Evolutionary conservation across 2,329 filamentous ascomycete genomes (phyloP), one percentile per base, ranked within the genome.

Genomic region (Phialemoniopsis sp.): DNA sequence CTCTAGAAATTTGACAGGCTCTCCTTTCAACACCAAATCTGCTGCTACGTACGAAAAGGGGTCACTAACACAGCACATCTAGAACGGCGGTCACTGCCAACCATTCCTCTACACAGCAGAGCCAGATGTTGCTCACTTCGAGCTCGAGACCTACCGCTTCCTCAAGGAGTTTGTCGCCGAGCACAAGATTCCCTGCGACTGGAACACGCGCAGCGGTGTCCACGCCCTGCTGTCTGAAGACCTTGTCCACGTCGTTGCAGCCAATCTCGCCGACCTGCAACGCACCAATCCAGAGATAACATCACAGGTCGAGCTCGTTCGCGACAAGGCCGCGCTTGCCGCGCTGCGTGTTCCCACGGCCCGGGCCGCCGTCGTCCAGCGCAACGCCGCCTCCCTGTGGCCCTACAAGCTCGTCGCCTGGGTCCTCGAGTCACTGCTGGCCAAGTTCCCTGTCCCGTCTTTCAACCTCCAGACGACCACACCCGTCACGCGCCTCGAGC

Each of bases 341-440:
- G 62, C 62, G 28, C 68, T 86, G 17, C 67, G 80, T 4, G 61
- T 84, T 2, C 71, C 75, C 0, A 58, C 59, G 8, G 82, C 80
- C 7, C 55, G 72, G 8, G 87, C 82, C 3, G 85, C 80, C 6
- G 71, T 89, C 4, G 64, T 83, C 13, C 83, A 83, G 45, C 65
- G 67, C 31, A 65, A 77, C 32, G 86, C 87, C 0, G 85, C 81
- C 0, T 80, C 79, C 49, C 57, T 88, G 34, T 90, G 85, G 85
- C 89, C 89, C 0, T 95, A 94, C 60, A 94, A 93, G 62, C 75
- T 94, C 14, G 81, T 95, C 3, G 68, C 80, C 2, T 84, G 80
- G 61, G 70, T 90, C 1, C 64, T 95, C 1, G 78, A 87, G 54
- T 59, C 66, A 8, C 70, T 87, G 0, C 53, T 78, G 2, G 46